A percentile compares a stretch with the other conserved stretches of the same genome.
phyloP scores from a whole-genome alignment of 768 basidiomycete genomes.

The Termitomyces titanicus region DNA sequence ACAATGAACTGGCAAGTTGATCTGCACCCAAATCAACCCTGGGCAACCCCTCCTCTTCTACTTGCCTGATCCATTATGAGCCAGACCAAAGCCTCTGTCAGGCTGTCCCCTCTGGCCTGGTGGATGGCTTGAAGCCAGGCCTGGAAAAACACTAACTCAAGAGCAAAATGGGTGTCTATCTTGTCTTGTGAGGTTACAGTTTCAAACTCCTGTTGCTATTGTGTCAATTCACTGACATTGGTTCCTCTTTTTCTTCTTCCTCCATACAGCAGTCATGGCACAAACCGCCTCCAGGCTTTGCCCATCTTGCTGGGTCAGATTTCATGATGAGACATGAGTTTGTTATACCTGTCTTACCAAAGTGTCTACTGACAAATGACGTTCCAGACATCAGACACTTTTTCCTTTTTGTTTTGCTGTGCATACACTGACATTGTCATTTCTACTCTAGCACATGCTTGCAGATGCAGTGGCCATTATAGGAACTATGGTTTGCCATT shows the following conservation, averaged over 20 bases:
- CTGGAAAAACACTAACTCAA: no score
- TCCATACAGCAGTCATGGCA: slow-evolving; percentile 63
- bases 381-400: slow-evolving; percentile 39
- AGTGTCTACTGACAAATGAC: slow-evolving; percentile 9
- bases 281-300: slow-evolving; percentile 93
- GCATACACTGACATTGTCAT: slow-evolving; percentile 12
- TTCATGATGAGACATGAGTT: slow-evolving; percentile 94
- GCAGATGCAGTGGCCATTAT: slow-evolving; percentile 96
- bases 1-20: no score
- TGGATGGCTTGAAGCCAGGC: no score
- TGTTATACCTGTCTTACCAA: slow-evolving; percentile 3
- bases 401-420: slow-evolving; percentile 7
- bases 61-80: no score
- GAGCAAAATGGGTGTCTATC: slow-evolving; percentile 99
- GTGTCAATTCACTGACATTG: not conserved
- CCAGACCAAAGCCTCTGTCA: no score
- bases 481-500: slow-evolving; percentile 82
- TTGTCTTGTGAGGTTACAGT: slow-evolving; percentile 89
- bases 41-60: no score
- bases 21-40: no score
- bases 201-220: slow-evolving; percentile 12
- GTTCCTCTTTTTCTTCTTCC: not conserved
- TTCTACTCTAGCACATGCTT: slow-evolving; percentile 65
- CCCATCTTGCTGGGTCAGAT: slow-evolving; percentile 92
- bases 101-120: no score